Conservation (phyloP, 2,329 filamentous ascomycete species). For the Hyphodiscus sp. region DNA sequence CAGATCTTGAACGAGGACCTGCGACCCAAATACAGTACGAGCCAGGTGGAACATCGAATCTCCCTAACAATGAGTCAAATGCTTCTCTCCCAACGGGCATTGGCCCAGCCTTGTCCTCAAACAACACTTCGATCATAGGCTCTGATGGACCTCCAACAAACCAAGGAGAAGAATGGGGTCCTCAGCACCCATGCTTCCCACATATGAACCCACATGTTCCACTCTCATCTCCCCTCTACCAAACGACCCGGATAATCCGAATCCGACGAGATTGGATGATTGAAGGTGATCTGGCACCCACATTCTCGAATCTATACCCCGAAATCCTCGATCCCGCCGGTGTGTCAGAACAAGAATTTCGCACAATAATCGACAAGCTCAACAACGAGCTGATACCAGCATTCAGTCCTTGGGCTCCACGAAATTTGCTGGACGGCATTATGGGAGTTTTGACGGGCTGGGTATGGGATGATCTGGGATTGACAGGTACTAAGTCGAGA, state of each 20-base stretch:
- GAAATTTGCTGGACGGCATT: conserved; percentile 74
- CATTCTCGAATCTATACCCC: conserved; percentile 91
- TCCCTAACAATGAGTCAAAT: conserved; percentile 21
- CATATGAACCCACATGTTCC: conserved; percentile 91
- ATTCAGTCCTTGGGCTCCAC: conserved; percentile 70
- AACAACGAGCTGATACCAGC: conserved; percentile 71
- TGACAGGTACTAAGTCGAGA: conserved; percentile 67
- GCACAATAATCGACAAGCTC: conserved; percentile 71
- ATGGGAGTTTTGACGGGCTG: conserved; percentile 82
- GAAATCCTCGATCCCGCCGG: conserved; percentile 86
- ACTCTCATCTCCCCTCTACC: conserved; percentile 64
- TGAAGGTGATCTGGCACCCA: conserved; percentile 81
- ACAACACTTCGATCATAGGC: conserved; percentile 29
- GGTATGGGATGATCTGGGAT: conserved; percentile 87
- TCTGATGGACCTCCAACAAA: conserved; percentile 41
- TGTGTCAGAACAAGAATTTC: conserved; percentile 79
- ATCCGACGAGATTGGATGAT: conserved; percentile 89
- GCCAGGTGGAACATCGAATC: conserved; percentile 16
- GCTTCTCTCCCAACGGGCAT: conserved; percentile 24
- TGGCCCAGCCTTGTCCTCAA: conserved; percentile 28
- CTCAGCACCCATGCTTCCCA: conserved; percentile 88
- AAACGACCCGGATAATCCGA: conserved; percentile 80
- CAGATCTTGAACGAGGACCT: conserved; percentile 28
- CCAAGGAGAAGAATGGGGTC: conserved; percentile 75
- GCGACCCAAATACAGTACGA: conserved; percentile 19